Evolutionary conservation across 192 early-diverging fungal genomes (phyloP), one percentile per base, ranked within the genome.

Genomic region (Bifiguratus adelaidae): DNA sequence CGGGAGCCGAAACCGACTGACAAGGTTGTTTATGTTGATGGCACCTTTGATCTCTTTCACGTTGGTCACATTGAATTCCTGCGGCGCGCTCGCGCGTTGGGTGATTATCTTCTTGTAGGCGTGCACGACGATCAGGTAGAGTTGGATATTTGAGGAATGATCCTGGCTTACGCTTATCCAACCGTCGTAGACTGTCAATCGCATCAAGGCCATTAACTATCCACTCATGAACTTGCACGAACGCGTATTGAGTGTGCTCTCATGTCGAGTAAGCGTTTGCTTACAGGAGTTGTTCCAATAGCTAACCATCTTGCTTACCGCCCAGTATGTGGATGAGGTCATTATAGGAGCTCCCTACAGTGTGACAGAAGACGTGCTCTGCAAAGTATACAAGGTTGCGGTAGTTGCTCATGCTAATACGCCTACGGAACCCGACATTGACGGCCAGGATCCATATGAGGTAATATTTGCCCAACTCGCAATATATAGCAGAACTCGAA

Each of bases 181-280:
- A 29, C 34, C 1, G 21, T 25, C 11, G 30, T 59, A 81, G 76
- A 81, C 81, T 4, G 88, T 94, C 37, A 91, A 96, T 57, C 76
- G 73, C 4, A 68, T 90, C 60, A 86, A 88, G 69, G 89, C 86
- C 19, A 68, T 77, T 45, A 89, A 88, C 56, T 92, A 84, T 65
- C 92, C 94, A 1, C 72, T 97, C 36, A 90, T 97, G 91, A 95
- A 92, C 67, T 67, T 94, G 35, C 81, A 95, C 65, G 94, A 97
- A 71, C 82, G 94, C 32, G 89, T 83, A 30, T 69, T 97, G 28
- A 85, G 87, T 56, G 94, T 88, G n/a, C 65, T 97, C 36, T 79
- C 86, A 47, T 97, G 94, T 55, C 68, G 85, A n/a, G 84, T 86
- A 76, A 74, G 72, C 68, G 1, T 44, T 33, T 32, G 21, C 33